Evolutionary conservation across 257 asterid species (phyloP).

Genomic region (Penstemon barbatus): DNA sequence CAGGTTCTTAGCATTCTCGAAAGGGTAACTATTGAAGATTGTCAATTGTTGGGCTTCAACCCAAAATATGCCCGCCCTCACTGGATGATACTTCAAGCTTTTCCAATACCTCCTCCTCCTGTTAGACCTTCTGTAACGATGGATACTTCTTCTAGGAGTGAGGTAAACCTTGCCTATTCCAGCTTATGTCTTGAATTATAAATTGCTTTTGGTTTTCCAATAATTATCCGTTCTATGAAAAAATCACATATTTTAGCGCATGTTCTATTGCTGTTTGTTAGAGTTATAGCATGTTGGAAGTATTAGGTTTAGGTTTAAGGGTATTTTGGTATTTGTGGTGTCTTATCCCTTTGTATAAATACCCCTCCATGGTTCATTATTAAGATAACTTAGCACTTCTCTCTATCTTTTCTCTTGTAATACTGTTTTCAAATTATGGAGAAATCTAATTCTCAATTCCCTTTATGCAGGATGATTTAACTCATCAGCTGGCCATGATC

Average conservation of each 20-base stretch:
- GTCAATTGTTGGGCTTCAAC: slow-evolving; percentile 69
- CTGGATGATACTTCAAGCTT: slow-evolving; percentile 99
- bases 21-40: slow-evolving; percentile 92
- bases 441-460: slow-evolving; percentile 30
- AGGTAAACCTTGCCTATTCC: slow-evolving; percentile 53
- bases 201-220: slow-evolving; percentile 20
- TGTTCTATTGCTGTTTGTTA: not conserved
- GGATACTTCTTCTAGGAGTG: slow-evolving; percentile 99
- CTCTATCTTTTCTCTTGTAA: too few species aligned
- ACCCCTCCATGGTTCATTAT: too few species aligned
- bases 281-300: too few species aligned
- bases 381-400: too few species aligned
- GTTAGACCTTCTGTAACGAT: slow-evolving; percentile 99
- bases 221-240: slow-evolving; percentile 7
- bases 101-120: slow-evolving; percentile 99
- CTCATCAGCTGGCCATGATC: slow-evolving; percentile 98
- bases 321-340: too few species aligned
- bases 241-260: not conserved
- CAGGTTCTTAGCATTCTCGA: slow-evolving; percentile 93
- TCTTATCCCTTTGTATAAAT: too few species aligned
- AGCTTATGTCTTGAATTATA: slow-evolving; percentile 9
- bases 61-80: slow-evolving; percentile 98
- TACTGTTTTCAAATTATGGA: not conserved
- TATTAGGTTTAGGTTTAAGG: too few species aligned
- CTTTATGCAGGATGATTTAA: slow-evolving; percentile 86